These are phyloP conservation scores for Fusarium sp. DNA, from an alignment of 2,329 filamentous ascomycete genomes.

Conservation along the genomic window DNA sequence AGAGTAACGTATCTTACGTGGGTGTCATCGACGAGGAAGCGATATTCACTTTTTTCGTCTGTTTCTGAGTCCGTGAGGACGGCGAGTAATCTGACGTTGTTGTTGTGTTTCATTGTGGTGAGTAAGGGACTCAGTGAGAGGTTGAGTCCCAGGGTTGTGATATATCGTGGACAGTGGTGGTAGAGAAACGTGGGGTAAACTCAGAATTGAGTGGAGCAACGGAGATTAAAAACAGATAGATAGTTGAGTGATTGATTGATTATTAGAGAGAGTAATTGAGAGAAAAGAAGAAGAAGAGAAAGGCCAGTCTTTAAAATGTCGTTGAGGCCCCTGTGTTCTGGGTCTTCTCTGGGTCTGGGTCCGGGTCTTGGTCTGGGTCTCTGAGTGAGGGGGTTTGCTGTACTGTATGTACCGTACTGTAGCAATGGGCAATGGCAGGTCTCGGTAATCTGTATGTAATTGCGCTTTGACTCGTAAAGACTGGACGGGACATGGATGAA, in stretches of 20 bases:
- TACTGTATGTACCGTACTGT: slow-evolving; percentile 5
- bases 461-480: slow-evolving; percentile 29
- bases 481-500: not conserved
- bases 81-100: slow-evolving; percentile 44
- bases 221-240: not conserved
- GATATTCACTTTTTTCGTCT: slow-evolving; percentile 50
- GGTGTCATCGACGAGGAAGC: slow-evolving; percentile 51
- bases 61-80: slow-evolving; percentile 44
- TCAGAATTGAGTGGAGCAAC: not conserved
- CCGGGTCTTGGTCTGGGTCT: not conserved
- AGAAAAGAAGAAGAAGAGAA: not conserved
- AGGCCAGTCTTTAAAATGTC: slow-evolving; percentile 8
- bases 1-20: slow-evolving; percentile 56
- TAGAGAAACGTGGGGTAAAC: slow-evolving; percentile 16
- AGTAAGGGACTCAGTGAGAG: not conserved
- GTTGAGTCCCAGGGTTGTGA: not conserved
- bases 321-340: not conserved
- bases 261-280: not conserved
- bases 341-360: not conserved
- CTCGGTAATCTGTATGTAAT: slow-evolving; percentile 26
- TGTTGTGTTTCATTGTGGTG: slow-evolving; percentile 31
- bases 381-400: not conserved
- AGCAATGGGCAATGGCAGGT: slow-evolving; percentile 3
- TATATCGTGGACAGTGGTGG: not conserved
- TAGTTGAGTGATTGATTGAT: not conserved